A percentile compares a stretch with the other conserved stretches of the same genome.
Evolutionary conservation across 1,139 yeast species (phyloP).

Genomic region (Yamadazyma atmosphaerica): DNA sequence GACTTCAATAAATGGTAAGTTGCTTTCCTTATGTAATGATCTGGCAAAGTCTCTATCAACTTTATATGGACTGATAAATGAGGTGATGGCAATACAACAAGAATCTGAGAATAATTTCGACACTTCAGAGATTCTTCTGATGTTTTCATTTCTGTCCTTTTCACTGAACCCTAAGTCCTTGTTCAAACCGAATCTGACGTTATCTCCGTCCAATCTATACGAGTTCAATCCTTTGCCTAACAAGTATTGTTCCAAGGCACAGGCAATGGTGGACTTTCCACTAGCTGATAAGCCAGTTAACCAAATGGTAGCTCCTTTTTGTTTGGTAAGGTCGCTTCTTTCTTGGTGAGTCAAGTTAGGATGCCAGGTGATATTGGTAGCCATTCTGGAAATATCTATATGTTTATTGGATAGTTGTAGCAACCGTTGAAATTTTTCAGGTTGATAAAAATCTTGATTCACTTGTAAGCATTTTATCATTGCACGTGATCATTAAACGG

Average conservation of each 20-base stretch:
- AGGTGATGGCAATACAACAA: conserved; percentile 79
- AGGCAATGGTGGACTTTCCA: conserved; percentile 93
- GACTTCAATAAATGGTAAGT: conserved; percentile 84
- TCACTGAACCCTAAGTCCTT: conserved; percentile 93
- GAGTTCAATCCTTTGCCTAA: conserved; percentile 67
- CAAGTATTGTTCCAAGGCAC: conserved; percentile 84
- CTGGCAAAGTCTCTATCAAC: conserved; percentile 85
- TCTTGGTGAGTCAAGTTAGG: conserved; percentile 82
- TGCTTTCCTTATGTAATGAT: conserved; percentile 72
- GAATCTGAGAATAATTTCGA: conserved; percentile 91
- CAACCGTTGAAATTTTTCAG: neutral
- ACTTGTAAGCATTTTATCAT: conserved; percentile 4
- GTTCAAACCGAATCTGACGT: conserved; percentile 89
- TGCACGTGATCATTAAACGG: conserved; percentile 8
- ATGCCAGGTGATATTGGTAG: conserved; percentile 96
- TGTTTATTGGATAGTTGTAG: too few species aligned
- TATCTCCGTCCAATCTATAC: conserved; percentile 93
- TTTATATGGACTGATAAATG: conserved; percentile 89
- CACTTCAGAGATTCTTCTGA: conserved; percentile 89
- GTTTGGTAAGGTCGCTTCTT: conserved; percentile 69
- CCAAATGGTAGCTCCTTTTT: conserved; percentile 91
- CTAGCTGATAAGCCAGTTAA: conserved; percentile 93
- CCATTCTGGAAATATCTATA: conserved; percentile 48
- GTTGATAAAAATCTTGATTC: neutral
- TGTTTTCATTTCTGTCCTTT: conserved; percentile 89